These are phyloP conservation scores for Geosiphon pyriformis DNA, from an alignment of 192 early-diverging fungal species.

Conservation along the genomic window DNA sequence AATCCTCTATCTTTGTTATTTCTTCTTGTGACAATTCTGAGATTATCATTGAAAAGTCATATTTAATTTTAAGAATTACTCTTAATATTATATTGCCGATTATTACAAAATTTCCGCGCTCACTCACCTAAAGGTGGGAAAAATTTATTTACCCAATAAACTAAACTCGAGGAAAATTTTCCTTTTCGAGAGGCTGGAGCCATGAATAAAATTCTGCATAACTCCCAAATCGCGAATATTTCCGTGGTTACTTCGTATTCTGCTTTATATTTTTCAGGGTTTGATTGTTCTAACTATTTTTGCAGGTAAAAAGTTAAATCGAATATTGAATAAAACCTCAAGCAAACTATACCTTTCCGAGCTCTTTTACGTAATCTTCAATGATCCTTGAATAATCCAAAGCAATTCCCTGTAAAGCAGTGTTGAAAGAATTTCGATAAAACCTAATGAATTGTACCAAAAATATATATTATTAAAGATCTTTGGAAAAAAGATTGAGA, in stretches of 20 bases:
- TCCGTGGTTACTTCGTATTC: background rate
- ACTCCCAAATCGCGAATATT: background rate
- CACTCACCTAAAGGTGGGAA: background rate
- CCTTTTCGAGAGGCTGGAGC: background rate
- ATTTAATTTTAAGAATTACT: background rate
- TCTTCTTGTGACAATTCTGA: background rate
- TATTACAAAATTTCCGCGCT: background rate
- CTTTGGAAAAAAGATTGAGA: background rate
- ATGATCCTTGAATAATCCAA: background rate
- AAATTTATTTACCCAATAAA: slow-evolving; percentile 4
- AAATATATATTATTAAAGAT: background rate
- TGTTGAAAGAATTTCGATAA: background rate
- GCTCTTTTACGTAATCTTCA: background rate
- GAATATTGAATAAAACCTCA: background rate
- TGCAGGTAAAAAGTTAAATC: background rate
- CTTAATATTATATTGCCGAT: background rate
- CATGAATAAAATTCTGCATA: background rate
- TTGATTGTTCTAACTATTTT: background rate
- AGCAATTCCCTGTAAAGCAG: background rate
- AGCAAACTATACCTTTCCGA: background rate
- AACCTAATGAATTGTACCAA: background rate
- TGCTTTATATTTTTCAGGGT: background rate
- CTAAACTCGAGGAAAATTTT: background rate
- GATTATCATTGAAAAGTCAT: background rate
- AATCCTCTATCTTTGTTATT: background rate